phyloP scores from a whole-genome alignment of 2,329 filamentous ascomycete genomes.

The Falciphora oryzae region DNA sequence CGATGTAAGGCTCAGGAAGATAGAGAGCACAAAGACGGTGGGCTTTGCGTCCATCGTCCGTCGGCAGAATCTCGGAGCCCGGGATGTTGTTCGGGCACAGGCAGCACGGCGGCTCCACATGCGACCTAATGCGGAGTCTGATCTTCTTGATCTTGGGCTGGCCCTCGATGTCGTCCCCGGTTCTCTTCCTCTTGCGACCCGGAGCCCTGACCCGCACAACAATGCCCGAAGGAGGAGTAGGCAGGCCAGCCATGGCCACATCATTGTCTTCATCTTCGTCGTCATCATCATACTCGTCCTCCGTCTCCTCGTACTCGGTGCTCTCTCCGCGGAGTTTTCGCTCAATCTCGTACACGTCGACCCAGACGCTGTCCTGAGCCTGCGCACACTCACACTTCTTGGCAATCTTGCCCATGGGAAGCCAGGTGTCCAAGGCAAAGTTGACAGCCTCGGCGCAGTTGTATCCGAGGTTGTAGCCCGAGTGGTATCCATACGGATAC shows the following conservation, averaged over 20 bases:
- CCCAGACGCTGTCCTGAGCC: conserved; percentile 96
- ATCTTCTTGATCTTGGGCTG: conserved; percentile 66
- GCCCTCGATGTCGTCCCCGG: conserved; percentile 32
- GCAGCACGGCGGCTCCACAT: conserved; percentile 74
- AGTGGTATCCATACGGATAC: conserved; percentile 97
- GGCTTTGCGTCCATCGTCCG: conserved; percentile 80
- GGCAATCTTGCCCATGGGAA: conserved; percentile 90
- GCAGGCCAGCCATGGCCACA: conserved; percentile 57
- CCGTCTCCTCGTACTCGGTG: conserved; percentile 75
- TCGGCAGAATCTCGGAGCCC: conserved; percentile 74
- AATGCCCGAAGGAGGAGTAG: conserved; percentile 72
- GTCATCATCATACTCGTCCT: conserved; percentile 63
- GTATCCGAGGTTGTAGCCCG: conserved; percentile 95
- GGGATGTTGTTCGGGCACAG: conserved; percentile 88
- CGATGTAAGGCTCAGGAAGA: conserved; percentile 86
- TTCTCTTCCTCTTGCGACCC: conserved; percentile 64
- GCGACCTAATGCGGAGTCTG: conserved; percentile 65
- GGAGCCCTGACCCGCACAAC: conserved; percentile 59
- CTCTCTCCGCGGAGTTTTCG: conserved; percentile 87
- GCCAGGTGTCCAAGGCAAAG: conserved; percentile 91
- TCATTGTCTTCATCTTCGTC: conserved; percentile 61
- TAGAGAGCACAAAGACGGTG: conserved; percentile 88
- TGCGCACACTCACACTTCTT: conserved; percentile 96
- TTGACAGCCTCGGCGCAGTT: conserved; percentile 99
- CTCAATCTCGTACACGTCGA: conserved; percentile 93